phyloP scores from a whole-genome alignment of 805 yeast genomes.

The Metschnikowia anglica region DNA sequence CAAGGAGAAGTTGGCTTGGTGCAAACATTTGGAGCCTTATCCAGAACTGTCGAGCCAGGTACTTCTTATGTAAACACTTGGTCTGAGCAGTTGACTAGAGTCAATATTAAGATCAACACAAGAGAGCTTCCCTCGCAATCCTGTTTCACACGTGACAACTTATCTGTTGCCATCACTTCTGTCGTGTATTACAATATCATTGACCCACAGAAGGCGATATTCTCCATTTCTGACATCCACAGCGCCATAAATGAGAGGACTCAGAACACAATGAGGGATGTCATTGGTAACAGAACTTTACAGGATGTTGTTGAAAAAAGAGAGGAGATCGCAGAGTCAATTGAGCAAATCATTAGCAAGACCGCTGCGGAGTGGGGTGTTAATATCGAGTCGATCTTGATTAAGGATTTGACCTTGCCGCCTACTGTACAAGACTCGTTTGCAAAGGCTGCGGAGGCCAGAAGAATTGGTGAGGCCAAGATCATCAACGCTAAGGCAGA shows the following conservation, averaged over 20 bases:
- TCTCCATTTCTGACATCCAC: constrained; percentile 53
- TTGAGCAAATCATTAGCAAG: constrained; percentile 57
- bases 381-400: constrained; percentile 61
- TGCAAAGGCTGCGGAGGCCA: constrained; percentile 74
- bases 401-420: constrained; percentile 62
- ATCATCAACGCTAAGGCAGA: constrained; percentile 74
- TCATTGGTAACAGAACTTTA: constrained; percentile 60
- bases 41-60: constrained; percentile 69
- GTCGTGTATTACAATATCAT: constrained; percentile 66
- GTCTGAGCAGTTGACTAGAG: constrained; percentile 52
- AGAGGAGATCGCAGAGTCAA: constrained; percentile 64
- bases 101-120: constrained; percentile 57
- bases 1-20: constrained; percentile 72
- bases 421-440: constrained; percentile 55
- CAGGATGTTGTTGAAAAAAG: constrained; percentile 74
- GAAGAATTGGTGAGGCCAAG: constrained; percentile 73
- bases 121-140: constrained; percentile 64
- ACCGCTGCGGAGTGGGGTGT: constrained; percentile 74
- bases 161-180: constrained; percentile 58
- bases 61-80: constrained; percentile 62
- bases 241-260: constrained; percentile 63
- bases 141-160: constrained; percentile 72
- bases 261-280: constrained; percentile 71
- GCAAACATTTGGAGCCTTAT: constrained; percentile 64
- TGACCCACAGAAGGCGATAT: constrained; percentile 66